phyloP scores from a whole-genome alignment of 2,329 filamentous ascomycete genomes.

The Knufia petricola region DNA sequence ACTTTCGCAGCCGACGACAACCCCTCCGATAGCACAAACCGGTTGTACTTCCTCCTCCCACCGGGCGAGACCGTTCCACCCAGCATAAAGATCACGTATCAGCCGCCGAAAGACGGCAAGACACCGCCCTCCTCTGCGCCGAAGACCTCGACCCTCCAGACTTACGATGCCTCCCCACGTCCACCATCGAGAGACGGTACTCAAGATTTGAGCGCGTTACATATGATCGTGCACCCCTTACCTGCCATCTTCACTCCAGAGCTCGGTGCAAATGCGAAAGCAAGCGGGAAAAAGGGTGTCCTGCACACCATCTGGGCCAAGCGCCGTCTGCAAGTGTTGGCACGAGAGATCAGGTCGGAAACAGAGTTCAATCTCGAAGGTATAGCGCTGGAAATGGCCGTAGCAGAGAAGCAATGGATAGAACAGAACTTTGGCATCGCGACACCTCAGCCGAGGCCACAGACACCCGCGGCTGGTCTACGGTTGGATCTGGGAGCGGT shows the following conservation, averaged over 20 bases:
- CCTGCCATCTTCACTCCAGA: conserved; percentile 78
- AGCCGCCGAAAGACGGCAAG: conserved; percentile 26
- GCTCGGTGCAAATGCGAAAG: conserved; percentile 55
- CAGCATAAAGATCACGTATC: conserved; percentile 55
- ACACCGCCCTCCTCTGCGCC: conserved; percentile 27
- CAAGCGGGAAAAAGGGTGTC: conserved; percentile 67
- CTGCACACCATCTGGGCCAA: conserved; percentile 87
- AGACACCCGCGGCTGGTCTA: conserved; percentile 27
- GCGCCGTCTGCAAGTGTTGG: conserved; percentile 63
- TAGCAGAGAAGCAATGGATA: conserved; percentile 79
- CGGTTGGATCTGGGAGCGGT: conserved; percentile 23
- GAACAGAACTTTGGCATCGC: conserved; percentile 64
- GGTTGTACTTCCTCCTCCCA: conserved; percentile 72
- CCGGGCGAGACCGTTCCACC: conserved; percentile 62
- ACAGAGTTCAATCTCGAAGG: conserved; percentile 66
- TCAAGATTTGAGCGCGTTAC: conserved; percentile 12
- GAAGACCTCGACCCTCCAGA: conserved; percentile 12
- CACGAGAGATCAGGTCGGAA: conserved; percentile 67
- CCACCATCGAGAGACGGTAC: conserved; percentile 29
- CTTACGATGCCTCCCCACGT: not conserved
- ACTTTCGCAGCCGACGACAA: conserved; percentile 58
- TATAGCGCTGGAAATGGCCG: conserved; percentile 71
- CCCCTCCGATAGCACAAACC: conserved; percentile 44
- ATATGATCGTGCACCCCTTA: conserved; percentile 63
- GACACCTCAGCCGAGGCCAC: conserved; percentile 16